Percentiles rank a stretch among this genome's conserved stretches.
These are phyloP conservation scores for Lasiosphaeria hispida DNA, from an alignment of 495 filamentous ascomycete genomes.

Conservation along the genomic window DNA sequence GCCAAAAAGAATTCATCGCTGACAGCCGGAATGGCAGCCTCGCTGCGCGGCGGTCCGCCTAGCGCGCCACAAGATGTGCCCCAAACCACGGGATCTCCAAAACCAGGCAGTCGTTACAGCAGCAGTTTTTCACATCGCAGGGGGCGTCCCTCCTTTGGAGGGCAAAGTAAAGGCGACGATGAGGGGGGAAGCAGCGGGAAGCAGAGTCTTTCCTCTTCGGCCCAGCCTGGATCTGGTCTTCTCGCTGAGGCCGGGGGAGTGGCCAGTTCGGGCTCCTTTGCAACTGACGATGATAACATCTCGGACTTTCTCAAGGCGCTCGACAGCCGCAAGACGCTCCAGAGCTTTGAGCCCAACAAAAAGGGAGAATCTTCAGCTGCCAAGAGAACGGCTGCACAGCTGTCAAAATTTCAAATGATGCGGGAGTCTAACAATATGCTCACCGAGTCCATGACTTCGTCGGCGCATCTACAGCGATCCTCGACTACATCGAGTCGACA, in stretches of 20 bases:
- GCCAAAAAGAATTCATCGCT: conserved; percentile 65
- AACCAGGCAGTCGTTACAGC: conserved; percentile 78
- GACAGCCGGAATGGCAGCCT: conserved; percentile 62
- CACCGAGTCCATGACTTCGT: conserved; percentile 85
- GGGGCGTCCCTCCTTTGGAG: conserved; percentile 69
- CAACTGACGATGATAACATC: conserved; percentile 86
- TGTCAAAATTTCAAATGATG: conserved; percentile 79
- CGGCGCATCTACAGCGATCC: conserved; percentile 75
- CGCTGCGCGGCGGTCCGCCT: conserved; percentile 53
- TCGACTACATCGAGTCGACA: conserved; percentile 83
- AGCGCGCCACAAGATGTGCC: conserved; percentile 55
- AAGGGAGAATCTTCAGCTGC: conserved; percentile 56
- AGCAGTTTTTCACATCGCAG: conserved; percentile 65
- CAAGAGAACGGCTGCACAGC: conserved; percentile 64
- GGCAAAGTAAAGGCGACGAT: conserved; percentile 71
- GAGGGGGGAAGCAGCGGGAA: conserved; percentile 84
- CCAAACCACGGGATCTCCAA: conserved; percentile 14
- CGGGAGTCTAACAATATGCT: conserved; percentile 79
- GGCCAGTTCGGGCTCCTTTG: conserved; percentile 74
- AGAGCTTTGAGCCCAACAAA: conserved; percentile 61
- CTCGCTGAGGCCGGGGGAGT: conserved; percentile 68
- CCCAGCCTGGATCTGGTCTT: conserved; percentile 80
- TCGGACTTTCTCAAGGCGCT: conserved; percentile 87
- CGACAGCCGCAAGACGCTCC: conserved; percentile 74
- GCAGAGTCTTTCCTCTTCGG: conserved; percentile 79